Evolutionary conservation across 805 yeast genomes (phyloP).

Genomic region (Candida takata): DNA sequence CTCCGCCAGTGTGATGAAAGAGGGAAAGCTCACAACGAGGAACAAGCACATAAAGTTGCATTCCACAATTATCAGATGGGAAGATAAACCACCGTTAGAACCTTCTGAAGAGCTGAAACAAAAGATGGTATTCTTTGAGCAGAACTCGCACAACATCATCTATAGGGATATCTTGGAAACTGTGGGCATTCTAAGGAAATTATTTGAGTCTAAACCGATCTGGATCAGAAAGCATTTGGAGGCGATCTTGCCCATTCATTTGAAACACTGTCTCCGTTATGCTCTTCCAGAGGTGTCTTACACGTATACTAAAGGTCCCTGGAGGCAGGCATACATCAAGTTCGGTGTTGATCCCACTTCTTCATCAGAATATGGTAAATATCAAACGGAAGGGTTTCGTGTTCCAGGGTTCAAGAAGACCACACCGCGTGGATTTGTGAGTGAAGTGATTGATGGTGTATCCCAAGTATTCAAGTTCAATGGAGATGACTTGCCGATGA

Average conservation of each 20-base stretch:
- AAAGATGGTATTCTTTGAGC: slow-evolving; percentile 34
- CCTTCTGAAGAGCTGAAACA: slow-evolving; percentile 44
- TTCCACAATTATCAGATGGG: slow-evolving; percentile 46
- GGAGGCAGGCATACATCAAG: slow-evolving; percentile 80
- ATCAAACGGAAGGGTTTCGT: slow-evolving; percentile 80
- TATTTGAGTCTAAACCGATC: slow-evolving; percentile 69
- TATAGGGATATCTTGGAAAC: slow-evolving; percentile 25
- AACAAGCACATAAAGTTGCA: slow-evolving; percentile 43
- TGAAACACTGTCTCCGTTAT: slow-evolving; percentile 46
- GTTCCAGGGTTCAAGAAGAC: slow-evolving; percentile 24
- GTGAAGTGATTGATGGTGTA: slow-evolving; percentile 27
- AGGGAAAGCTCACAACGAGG: slow-evolving; percentile 40
- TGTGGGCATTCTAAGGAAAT: slow-evolving; percentile 23
- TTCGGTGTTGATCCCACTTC: slow-evolving; percentile 73
- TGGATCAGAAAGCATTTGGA: slow-evolving; percentile 77
- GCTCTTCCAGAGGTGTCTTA: slow-evolving; percentile 84
- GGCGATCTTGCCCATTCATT: slow-evolving; percentile 41
- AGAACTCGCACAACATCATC: slow-evolving; percentile 23
- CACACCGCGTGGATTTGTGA: slow-evolving; percentile 27
- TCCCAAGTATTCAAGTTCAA: slow-evolving; percentile 56
- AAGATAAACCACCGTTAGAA: slow-evolving; percentile 38
- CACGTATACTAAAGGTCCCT: slow-evolving; percentile 84
- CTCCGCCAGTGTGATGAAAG: slow-evolving; percentile 42
- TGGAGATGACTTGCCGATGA: slow-evolving; percentile 61
- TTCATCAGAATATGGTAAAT: slow-evolving; percentile 47